Conservation (phyloP, 768 basidiomycete genomes). For the Xanthoconium purpureum region DNA sequence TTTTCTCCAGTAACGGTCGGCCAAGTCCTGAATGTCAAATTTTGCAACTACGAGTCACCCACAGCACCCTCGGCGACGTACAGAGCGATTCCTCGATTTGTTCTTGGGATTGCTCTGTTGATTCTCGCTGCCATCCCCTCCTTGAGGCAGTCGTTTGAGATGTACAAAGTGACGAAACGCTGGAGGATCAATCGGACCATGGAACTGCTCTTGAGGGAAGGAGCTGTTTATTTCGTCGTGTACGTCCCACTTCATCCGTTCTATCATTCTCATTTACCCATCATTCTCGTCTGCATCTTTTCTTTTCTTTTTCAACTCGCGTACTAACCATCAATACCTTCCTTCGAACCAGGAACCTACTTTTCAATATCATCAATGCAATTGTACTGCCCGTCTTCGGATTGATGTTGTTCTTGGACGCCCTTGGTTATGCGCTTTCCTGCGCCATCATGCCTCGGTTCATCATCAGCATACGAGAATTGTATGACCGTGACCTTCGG, state of each 20-base stretch:
- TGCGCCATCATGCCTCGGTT: slow-evolving; percentile 13
- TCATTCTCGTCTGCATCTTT: neutral
- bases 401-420: neutral
- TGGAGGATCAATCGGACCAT: slow-evolving; percentile 8
- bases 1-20: neutral
- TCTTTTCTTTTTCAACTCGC: neutral
- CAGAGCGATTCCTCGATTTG: slow-evolving; percentile 6
- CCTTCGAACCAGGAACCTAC: neutral
- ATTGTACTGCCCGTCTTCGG: neutral
- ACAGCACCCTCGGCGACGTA: neutral
- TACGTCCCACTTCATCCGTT: neutral
- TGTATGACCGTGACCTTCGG: neutral
- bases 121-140: neutral
- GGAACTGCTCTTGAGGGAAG: slow-evolving; percentile 7
- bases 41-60: neutral
- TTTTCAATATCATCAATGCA: slow-evolving; percentile 1
- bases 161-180: slow-evolving; percentile 4
- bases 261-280: neutral
- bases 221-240: slow-evolving; percentile 15
- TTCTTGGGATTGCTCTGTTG: slow-evolving; percentile 3
- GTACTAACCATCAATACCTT: neutral
- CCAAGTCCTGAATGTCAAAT: neutral
- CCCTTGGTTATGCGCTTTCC: neutral
- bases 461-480: slow-evolving; percentile 12
- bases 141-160: neutral